phyloP scores from a whole-genome alignment of 208 protist genomes.

The Herpetomonas muscarum region DNA sequence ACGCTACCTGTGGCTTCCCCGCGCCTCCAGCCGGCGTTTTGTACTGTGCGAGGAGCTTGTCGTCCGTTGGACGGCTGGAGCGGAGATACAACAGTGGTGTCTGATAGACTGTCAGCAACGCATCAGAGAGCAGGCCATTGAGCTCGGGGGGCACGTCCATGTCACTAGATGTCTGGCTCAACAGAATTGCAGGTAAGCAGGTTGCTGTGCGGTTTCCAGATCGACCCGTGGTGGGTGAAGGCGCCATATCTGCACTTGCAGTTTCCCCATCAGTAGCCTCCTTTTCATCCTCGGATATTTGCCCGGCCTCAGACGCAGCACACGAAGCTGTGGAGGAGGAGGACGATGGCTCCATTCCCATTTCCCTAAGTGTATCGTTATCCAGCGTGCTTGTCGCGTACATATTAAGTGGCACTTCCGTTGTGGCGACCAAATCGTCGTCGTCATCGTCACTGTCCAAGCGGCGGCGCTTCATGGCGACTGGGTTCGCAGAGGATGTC shows the following conservation, averaged over 20 bases:
- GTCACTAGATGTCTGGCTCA: conserved; percentile 14
- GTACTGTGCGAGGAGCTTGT: conserved; percentile 76
- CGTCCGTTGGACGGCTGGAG: conserved; percentile 22
- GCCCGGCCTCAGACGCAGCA: too few relatives aligned
- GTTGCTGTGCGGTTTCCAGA: neutral
- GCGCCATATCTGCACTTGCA: too few relatives aligned
- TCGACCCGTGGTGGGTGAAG: too few relatives aligned
- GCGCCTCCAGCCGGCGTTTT: too few relatives aligned
- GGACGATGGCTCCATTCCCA: conserved; percentile 22
- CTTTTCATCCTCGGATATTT: neutral
- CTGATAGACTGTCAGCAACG: conserved; percentile 43
- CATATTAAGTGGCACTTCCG: conserved; percentile 21
- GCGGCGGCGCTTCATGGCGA: conserved; percentile 59
- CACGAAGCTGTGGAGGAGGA: conserved; percentile 3
- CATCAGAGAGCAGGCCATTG: conserved; percentile 53
- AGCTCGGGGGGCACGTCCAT: conserved; percentile 53
- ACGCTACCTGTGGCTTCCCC: too few relatives aligned
- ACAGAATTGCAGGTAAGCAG: neutral
- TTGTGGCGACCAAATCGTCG: conserved; percentile 39
- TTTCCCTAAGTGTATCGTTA: conserved; percentile 24
- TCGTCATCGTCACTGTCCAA: conserved; percentile 81
- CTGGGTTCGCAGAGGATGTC: too few relatives aligned
- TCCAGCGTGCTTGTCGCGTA: conserved; percentile 19
- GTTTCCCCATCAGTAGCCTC: conserved; percentile 5
- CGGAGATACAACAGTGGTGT: conserved; percentile 43